These are phyloP conservation scores for Condylostoma magnum DNA, from an alignment of 169 alveolate species.

Conservation along the genomic window DNA sequence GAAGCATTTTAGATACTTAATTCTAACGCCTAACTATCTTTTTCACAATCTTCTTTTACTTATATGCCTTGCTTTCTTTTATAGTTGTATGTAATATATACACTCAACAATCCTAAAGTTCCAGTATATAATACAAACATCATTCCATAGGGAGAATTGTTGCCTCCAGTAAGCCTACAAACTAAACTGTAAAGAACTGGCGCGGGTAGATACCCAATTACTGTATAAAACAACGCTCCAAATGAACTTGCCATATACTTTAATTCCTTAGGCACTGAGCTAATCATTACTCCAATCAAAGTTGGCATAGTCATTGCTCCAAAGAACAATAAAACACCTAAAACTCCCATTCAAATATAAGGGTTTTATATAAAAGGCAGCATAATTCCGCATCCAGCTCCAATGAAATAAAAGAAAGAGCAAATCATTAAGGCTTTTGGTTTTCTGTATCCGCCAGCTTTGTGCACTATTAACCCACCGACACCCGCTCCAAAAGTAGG, in stretches of 20 bases:
- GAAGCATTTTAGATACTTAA: too few relatives aligned
- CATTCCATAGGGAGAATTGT: background rate
- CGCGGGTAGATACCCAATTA: slow-evolving; percentile 77
- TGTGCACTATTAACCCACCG: slow-evolving; percentile 57
- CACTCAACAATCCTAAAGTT: too few relatives aligned
- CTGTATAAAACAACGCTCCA: slow-evolving; percentile 59
- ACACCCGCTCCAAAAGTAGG: slow-evolving; percentile 65
- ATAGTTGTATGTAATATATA: too few relatives aligned
- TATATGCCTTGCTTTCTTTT: too few relatives aligned
- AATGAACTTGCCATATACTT: slow-evolving; percentile 62
- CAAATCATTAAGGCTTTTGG: slow-evolving; percentile 52
- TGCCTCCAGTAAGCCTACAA: background rate
- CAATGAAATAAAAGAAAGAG: slow-evolving; percentile 47
- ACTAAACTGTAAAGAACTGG: slow-evolving; percentile 75
- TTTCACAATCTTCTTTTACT: too few relatives aligned
- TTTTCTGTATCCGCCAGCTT: slow-evolving; percentile 64
- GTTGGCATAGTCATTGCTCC: slow-evolving; percentile 80
- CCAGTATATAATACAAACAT: background rate
- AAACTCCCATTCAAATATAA: slow-evolving; percentile 36
- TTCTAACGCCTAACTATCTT: too few relatives aligned
- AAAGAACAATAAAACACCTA: slow-evolving; percentile 71
- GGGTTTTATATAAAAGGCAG: slow-evolving; percentile 56
- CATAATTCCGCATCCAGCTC: slow-evolving; percentile 45
- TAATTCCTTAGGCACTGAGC: slow-evolving; percentile 47
- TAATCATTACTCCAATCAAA: slow-evolving; percentile 54